Evolutionary conservation across 129 eudicot genomes (phyloP).

Genomic region (Daucus carota): DH1_v3.0 NC_030386.2:23191501-23192000

Average conservation of each 20-base stretch:
- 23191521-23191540: background rate
- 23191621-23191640: conserved; percentile 60
- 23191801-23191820: background rate
- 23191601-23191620: conserved; percentile 70
- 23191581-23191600: conserved; percentile 74
- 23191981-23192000: too few relatives aligned
- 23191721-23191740: background rate
- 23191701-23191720: background rate
- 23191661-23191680: background rate
- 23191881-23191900: background rate
- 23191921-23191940: background rate
- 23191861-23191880: background rate
- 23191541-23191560: conserved; percentile 25
- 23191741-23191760: background rate
- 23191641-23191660: conserved; percentile 30
- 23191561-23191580: conserved; percentile 80
- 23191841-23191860: background rate
- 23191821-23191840: background rate
- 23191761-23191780: background rate
- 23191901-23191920: background rate
- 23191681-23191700: background rate
- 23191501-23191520: background rate
- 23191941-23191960: background rate
- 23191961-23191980: background rate
- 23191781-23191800: background rate